Percentiles rank a stretch among this genome's conserved stretches.
These are phyloP conservation scores for Jatropha curcas DNA, from an alignment of 345 rosid species.

Conservation along the genomic window DNA sequence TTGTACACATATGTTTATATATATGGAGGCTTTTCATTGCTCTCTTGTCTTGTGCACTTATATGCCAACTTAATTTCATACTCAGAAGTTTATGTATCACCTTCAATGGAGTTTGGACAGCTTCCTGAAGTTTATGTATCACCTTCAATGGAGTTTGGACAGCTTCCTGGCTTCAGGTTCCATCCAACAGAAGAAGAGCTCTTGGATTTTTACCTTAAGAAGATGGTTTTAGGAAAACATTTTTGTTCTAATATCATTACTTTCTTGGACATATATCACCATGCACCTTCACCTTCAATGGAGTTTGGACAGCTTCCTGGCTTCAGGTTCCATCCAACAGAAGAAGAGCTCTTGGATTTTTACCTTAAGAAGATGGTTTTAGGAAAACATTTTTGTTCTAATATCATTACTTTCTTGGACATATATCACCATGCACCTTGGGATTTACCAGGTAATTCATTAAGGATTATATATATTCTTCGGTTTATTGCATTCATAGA, in stretches of 20 bases:
- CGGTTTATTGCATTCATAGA: background rate
- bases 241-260: constrained; percentile 19
- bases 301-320: constrained; percentile 22
- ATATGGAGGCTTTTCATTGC: background rate
- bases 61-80: background rate
- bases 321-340: constrained; percentile 39
- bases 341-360: constrained; percentile 37
- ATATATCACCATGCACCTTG: constrained; percentile 35
- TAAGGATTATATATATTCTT: too few relatives aligned
- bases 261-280: constrained; percentile 29
- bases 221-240: constrained; percentile 1
- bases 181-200: constrained; percentile 43
- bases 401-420: constrained; percentile 26
- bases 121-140: too few relatives aligned
- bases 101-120: too few relatives aligned
- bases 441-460: constrained; percentile 31
- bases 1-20: background rate
- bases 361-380: constrained; percentile 26
- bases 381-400: constrained; percentile 14
- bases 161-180: too few relatives aligned
- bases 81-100: background rate
- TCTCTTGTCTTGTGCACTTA: too few relatives aligned
- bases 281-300: constrained; percentile 16
- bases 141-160: too few relatives aligned
- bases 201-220: constrained; percentile 32